These are phyloP conservation scores for Cryptococcus sp. DNA, from an alignment of 1,284 basidiomycete genomes.

Conservation along the genomic window DNA sequence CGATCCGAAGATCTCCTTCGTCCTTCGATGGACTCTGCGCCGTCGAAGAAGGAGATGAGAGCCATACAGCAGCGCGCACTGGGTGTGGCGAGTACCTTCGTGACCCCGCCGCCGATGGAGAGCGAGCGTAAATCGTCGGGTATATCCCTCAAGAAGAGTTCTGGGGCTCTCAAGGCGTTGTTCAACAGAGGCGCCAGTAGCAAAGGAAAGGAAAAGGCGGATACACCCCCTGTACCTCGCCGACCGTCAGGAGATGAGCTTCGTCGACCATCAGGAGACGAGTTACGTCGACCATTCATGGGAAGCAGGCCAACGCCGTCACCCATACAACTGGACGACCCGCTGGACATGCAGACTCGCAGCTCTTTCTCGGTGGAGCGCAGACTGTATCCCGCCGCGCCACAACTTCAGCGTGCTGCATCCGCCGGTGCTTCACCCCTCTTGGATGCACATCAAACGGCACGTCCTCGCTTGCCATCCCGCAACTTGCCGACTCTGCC, in stretches of 20 bases:
- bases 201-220: constrained; percentile 55
- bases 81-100: constrained; percentile 24
- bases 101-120: constrained; percentile 9
- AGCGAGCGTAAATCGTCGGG: constrained; percentile 33
- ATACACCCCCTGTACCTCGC: constrained; percentile 25
- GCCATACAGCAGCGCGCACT: constrained; percentile 32
- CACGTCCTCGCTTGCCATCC: constrained; percentile 1
- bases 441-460: not conserved
- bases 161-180: constrained; percentile 48
- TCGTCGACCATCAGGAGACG: not conserved
- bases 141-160: constrained; percentile 47
- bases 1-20: constrained; percentile 20
- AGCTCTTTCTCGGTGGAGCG: constrained; percentile 24
- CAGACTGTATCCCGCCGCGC: constrained; percentile 26
- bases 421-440: constrained; percentile 10
- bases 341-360: constrained; percentile 2
- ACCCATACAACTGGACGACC: not conserved
- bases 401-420: constrained; percentile 20
- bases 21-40: constrained; percentile 10
- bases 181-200: constrained; percentile 51
- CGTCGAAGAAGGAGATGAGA: constrained; percentile 34
- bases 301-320: constrained; percentile 7
- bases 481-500: constrained; percentile 15
- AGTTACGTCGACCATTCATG: constrained; percentile 2
- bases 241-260: constrained; percentile 10